Evolutionary conservation across 257 asterid species (phyloP).

Genomic region (Echites panduratus): DNA sequence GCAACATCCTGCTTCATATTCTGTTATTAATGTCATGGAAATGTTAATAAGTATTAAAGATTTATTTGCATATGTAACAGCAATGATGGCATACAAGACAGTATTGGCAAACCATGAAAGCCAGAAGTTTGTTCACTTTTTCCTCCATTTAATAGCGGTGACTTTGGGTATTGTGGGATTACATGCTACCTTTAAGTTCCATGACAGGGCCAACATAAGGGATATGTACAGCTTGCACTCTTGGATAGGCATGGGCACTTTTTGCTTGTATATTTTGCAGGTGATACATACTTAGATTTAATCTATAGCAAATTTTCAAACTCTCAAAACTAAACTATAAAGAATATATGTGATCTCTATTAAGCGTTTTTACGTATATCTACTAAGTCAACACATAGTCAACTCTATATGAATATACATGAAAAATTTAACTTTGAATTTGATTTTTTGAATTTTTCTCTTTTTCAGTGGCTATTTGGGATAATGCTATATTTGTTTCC

Average conservation of each 20-base stretch:
- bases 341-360: no score
- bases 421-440: not conserved
- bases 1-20: no score
- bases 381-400: no score
- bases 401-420: not conserved
- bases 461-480: slow-evolving; percentile 58
- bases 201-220: slow-evolving; percentile 26
- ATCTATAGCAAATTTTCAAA: no score
- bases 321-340: no score
- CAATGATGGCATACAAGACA: slow-evolving; percentile 75
- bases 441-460: not conserved
- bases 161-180: slow-evolving; percentile 32
- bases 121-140: slow-evolving; percentile 42
- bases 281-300: no score
- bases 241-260: slow-evolving; percentile 75
- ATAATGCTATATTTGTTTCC: slow-evolving; percentile 37
- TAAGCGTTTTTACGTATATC: no score
- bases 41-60: no score
- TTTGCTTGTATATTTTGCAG: slow-evolving; percentile 67
- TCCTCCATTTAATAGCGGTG: slow-evolving; percentile 26
- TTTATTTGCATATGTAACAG: slow-evolving; percentile 5
- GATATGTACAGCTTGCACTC: slow-evolving; percentile 64
- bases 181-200: slow-evolving; percentile 72
- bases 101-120: slow-evolving; percentile 38
- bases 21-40: no score